These are phyloP conservation scores for Microsporum canis DNA, from an alignment of 2,329 filamentous ascomycete genomes.

Conservation along the genomic window DNA sequence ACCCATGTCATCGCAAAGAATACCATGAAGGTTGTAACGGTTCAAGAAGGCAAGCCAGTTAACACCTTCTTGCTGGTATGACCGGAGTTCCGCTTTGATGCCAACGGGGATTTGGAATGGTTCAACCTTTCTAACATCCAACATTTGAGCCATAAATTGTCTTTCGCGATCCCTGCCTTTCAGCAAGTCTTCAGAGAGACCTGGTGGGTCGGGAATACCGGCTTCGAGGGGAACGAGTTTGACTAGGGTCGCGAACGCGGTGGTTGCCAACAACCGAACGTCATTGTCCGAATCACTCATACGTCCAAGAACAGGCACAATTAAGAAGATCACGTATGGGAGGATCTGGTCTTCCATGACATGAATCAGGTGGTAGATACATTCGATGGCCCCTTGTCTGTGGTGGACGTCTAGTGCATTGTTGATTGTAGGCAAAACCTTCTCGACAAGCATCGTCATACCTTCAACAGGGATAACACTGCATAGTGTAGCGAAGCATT, in stretches of 20 bases:
- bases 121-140: slow-evolving; percentile 95
- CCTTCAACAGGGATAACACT: slow-evolving; percentile 90
- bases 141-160: slow-evolving; percentile 90
- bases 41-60: slow-evolving; percentile 99
- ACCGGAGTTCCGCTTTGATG: slow-evolving; percentile 91
- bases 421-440: slow-evolving; percentile 81
- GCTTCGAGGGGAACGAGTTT: slow-evolving; percentile 95
- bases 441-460: slow-evolving; percentile 91
- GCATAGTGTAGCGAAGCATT: slow-evolving; percentile 93
- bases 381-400: slow-evolving; percentile 88
- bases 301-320: slow-evolving; percentile 87
- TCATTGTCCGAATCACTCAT: slow-evolving; percentile 99
- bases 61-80: slow-evolving; percentile 96
- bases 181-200: slow-evolving; percentile 75
- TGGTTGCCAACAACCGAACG: slow-evolving; percentile 85
- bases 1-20: slow-evolving; percentile 98
- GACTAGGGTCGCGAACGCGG: slow-evolving; percentile 90
- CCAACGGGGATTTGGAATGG: slow-evolving; percentile 85
- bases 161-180: slow-evolving; percentile 86
- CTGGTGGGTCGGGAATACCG: slow-evolving; percentile 91
- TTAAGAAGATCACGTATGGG: slow-evolving; percentile 97
- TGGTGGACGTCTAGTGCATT: slow-evolving; percentile 80
- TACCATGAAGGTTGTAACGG: slow-evolving; percentile 92
- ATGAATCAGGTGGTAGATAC: slow-evolving; percentile 91
- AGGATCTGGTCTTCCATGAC: slow-evolving; percentile 96